phyloP scores from a whole-genome alignment of 2,329 filamentous ascomycete genomes.

The Clonostachys sp. region DNA sequence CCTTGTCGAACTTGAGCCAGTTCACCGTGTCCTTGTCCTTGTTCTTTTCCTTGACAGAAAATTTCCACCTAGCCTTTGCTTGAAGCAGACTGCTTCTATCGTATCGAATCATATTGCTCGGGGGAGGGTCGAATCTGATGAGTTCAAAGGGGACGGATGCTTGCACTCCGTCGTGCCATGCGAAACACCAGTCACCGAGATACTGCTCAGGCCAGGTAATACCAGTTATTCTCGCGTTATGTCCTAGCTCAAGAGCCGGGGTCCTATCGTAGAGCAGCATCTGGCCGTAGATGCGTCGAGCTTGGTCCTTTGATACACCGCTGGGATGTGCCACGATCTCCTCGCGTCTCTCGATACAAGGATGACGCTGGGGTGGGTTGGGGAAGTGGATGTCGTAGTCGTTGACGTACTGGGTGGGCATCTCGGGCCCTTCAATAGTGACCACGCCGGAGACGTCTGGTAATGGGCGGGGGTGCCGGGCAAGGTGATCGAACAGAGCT shows the following conservation, averaged over 20 bases:
- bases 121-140: constrained; percentile 42
- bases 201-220: constrained; percentile 46
- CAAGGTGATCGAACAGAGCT: constrained; percentile 47
- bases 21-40: constrained; percentile 23
- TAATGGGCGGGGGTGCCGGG: constrained; percentile 48
- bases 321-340: constrained; percentile 37
- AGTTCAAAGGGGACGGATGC: constrained; percentile 45
- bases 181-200: constrained; percentile 51
- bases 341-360: constrained; percentile 30
- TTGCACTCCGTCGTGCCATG: constrained; percentile 48
- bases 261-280: constrained; percentile 38
- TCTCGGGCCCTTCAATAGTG: constrained; percentile 36
- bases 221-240: constrained; percentile 44
- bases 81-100: constrained; percentile 39
- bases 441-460: constrained; percentile 42
- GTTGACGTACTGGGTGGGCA: constrained; percentile 34
- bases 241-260: constrained; percentile 37
- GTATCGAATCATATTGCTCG: constrained; percentile 38
- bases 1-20: constrained; percentile 61
- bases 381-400: constrained; percentile 50
- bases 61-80: constrained; percentile 49
- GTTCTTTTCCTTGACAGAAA: constrained; percentile 37
- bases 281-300: constrained; percentile 41
- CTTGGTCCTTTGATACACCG: constrained; percentile 38
- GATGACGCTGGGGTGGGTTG: constrained; percentile 29